Conservation (phyloP, 768 basidiomycete genomes). For the Phylloporus sp. region DNA sequence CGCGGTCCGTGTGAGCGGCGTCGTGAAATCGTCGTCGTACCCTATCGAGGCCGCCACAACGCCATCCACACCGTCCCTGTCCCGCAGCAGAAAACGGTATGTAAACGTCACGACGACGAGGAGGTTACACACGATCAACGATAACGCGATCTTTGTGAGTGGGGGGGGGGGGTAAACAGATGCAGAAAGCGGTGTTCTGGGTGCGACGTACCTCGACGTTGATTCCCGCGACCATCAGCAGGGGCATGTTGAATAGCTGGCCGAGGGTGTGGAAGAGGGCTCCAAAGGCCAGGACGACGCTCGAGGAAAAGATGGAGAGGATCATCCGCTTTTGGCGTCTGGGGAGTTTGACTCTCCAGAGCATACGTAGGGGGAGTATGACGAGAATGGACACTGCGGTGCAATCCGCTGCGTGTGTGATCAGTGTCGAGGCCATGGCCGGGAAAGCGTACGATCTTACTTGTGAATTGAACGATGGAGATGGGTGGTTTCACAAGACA, state of each 20-base stretch:
- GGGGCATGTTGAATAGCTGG: conserved; percentile 6
- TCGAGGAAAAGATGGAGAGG: conserved; percentile 18
- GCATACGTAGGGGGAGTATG: conserved; percentile 15
- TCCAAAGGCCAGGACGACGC: conserved; percentile 13
- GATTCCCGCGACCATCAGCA: conserved; percentile 7
- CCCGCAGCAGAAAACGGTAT: conserved; percentile 10
- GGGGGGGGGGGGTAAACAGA: too few species aligned
- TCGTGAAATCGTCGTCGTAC: conserved; percentile 18
- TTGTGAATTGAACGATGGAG: conserved; percentile 12
- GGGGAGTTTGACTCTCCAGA: conserved; percentile 22
- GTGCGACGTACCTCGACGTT: conserved; percentile 16
- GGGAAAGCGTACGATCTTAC: conserved; percentile 6
- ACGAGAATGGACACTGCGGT: conserved; percentile 14
- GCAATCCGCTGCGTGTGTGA: conserved; percentile 12
- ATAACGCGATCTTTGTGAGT: conserved; percentile 18
- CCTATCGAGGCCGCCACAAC: neutral
- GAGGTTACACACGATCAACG: conserved; percentile 20
- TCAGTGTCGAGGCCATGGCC: neutral
- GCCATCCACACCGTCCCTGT: neutral
- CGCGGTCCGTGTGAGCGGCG: neutral
- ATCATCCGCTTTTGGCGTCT: conserved; percentile 22
- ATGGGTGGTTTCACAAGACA: conserved; percentile 3
- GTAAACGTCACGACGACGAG: conserved; percentile 20
- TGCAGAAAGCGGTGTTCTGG: too few species aligned
- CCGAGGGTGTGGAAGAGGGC: conserved; percentile 14